Evolutionary conservation across 164 flowering plant species (phyloP), one percentile per base, ranked within the genome.

Genomic region (Platanus orientalis): DNA sequence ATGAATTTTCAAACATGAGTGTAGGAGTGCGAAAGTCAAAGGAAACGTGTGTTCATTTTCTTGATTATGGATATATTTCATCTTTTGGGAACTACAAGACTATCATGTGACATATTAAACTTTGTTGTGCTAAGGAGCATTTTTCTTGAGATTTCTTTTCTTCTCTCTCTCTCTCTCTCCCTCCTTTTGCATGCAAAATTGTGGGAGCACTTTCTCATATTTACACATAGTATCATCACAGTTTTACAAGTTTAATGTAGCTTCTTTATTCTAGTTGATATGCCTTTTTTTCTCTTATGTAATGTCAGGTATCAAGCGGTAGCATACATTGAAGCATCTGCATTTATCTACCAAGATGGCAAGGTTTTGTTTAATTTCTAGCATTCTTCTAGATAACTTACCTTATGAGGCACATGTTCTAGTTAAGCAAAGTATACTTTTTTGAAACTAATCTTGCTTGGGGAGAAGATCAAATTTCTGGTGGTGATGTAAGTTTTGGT

Each of bases 241-340:
- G 10, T 58, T 21, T 29, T n/a, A 29, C 47, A 28, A 23, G 21
- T 58, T 67, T 39, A 17, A 19, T 25, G 20, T 50, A 4, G 16
- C 62, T 63, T 4, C 7, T n/a, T 61, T 49, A 25, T 19, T 20
- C 40, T 45, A 2, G 45, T 47, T 72, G 64, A 17, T 47, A 23
- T 45, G 36, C 27, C 27, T 14, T 51, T 61, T 10, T 45, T 30
- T 24, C 36, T 16, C 20, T 9, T 58, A 19, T 69, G 12, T 64
- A 58, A 62, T 73, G 45, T 69, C 78, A 94, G 99, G 86, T 94
- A 94, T 75, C 94, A 86, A 72, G 97, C 94, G 57, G 94, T 86
- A n/a, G 96, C 97, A 40, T 94, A 91, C 73, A 89, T 94, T 73
- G 97, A 92, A 82, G 99, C 96, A 69, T 89, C 97, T 67, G 99